Conservation (phyloP, 1,284 basidiomycete species). For the Vanrija sp. region DNA sequence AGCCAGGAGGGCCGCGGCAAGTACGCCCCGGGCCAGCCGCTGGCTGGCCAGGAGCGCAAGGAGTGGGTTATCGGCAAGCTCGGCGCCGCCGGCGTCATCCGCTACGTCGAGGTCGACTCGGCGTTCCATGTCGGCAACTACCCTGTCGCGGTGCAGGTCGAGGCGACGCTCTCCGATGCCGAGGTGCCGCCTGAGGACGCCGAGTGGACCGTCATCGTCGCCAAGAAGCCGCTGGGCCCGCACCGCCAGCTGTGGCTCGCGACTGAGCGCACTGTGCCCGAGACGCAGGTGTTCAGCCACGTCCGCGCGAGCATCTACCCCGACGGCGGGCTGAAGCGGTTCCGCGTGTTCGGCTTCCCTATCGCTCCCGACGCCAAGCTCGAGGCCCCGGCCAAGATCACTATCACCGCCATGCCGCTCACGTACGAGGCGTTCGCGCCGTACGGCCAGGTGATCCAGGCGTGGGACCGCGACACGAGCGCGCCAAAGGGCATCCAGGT, state of each 20-base stretch:
- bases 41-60: slow-evolving; percentile 62
- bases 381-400: slow-evolving; percentile 11
- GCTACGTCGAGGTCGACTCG: slow-evolving; percentile 85
- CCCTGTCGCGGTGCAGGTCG: slow-evolving; percentile 59
- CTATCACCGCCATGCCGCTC: slow-evolving; percentile 61
- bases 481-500: slow-evolving; percentile 58
- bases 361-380: slow-evolving; percentile 18
- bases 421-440: slow-evolving; percentile 77
- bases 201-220: slow-evolving; percentile 70
- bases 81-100: slow-evolving; percentile 67
- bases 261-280: slow-evolving; percentile 59
- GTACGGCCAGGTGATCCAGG: slow-evolving; percentile 84
- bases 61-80: slow-evolving; percentile 90
- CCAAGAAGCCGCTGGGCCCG: slow-evolving; percentile 76
- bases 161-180: slow-evolving; percentile 30
- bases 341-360: slow-evolving; percentile 72
- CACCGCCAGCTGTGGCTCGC: slow-evolving; percentile 87
- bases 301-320: slow-evolving; percentile 86
- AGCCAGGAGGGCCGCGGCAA: slow-evolving; percentile 68
- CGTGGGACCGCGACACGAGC: slow-evolving; percentile 48
- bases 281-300: slow-evolving; percentile 66
- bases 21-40: slow-evolving; percentile 26
- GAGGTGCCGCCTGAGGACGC: slow-evolving; percentile 46
- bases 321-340: slow-evolving; percentile 91
- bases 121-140: slow-evolving; percentile 96